Evolutionary conservation across 345 rosid species (phyloP).

Genomic region (Rhizophora mangle): DNA sequence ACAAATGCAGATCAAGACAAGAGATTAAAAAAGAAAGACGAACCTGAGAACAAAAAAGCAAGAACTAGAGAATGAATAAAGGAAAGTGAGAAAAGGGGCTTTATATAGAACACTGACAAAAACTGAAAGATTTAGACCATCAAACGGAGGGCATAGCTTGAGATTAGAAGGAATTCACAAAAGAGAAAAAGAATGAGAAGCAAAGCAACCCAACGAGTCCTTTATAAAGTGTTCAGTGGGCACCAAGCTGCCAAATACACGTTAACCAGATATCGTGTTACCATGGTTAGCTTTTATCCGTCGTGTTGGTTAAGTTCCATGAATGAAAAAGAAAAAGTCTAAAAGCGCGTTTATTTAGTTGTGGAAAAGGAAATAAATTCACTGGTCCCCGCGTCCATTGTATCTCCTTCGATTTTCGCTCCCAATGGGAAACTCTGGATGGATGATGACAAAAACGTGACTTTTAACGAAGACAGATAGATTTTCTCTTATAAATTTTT

Average conservation of each 20-base stretch:
- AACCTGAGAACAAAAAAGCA: not conserved
- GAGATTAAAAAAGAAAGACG: not conserved
- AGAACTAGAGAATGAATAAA: conserved; percentile 14
- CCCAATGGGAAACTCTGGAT: no score
- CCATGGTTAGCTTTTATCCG: conserved; percentile 39
- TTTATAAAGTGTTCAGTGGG: conserved; percentile 12
- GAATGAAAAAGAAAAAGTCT: not conserved
- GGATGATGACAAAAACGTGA: no score
- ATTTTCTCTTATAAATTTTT: no score
- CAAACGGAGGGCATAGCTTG: not conserved
- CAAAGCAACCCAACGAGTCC: not conserved
- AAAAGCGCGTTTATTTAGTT: not conserved
- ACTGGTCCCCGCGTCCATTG: not conserved
- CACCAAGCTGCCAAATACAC: conserved; percentile 10
- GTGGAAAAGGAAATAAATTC: not conserved
- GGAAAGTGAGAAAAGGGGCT: not conserved
- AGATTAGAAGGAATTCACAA: not conserved
- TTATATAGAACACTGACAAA: not conserved
- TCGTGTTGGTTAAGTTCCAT: not conserved
- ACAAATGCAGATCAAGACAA: not conserved
- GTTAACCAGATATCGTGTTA: conserved; percentile 6
- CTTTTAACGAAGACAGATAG: no score
- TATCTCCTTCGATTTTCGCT: no score
- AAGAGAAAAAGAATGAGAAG: not conserved
- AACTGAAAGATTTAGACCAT: conserved; percentile 4